These are phyloP conservation scores for Isatis tinctoria DNA, from an alignment of 345 rosid genomes.

Conservation along the genomic window DNA sequence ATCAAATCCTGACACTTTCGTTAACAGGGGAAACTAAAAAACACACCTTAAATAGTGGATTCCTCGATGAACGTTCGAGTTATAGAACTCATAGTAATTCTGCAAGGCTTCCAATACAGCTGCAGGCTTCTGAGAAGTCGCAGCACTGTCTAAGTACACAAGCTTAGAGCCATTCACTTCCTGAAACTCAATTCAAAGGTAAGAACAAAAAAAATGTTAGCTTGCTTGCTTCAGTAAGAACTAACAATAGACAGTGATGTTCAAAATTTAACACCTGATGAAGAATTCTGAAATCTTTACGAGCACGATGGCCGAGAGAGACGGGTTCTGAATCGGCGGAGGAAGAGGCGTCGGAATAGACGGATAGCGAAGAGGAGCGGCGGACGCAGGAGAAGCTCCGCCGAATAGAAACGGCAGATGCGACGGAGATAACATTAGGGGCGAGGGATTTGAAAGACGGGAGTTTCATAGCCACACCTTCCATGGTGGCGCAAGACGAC, in stretches of 20 bases:
- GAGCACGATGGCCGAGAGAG: slow-evolving; percentile 74
- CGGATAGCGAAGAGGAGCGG: slow-evolving; percentile 25
- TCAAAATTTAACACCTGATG: slow-evolving; percentile 45
- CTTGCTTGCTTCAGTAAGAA: not conserved
- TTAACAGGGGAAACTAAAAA: not conserved
- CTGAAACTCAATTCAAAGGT: slow-evolving; percentile 29
- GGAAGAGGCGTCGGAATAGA: slow-evolving; percentile 32
- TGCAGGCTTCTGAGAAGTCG: slow-evolving; percentile 93
- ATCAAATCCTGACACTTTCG: not conserved
- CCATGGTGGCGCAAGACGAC: slow-evolving; percentile 36
- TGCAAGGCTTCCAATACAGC: slow-evolving; percentile 67
- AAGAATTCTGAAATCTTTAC: slow-evolving; percentile 82
- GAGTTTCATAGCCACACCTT: slow-evolving; percentile 52
- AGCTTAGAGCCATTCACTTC: slow-evolving; percentile 80
- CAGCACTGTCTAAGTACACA: slow-evolving; percentile 89
- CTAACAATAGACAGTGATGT: not conserved
- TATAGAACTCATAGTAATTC: slow-evolving; percentile 64
- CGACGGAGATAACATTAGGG: slow-evolving; percentile 30
- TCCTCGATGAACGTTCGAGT: slow-evolving; percentile 91
- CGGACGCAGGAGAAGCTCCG: slow-evolving; percentile 15
- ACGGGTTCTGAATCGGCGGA: slow-evolving; percentile 35
- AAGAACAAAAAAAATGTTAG: too few species aligned
- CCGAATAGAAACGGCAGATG: not conserved
- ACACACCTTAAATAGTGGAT: slow-evolving; percentile 76
- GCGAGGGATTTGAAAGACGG: slow-evolving; percentile 41